Evolutionary conservation across 73 alveolate species (phyloP).

Genomic region (Paramecium pentaurelia): DNA sequence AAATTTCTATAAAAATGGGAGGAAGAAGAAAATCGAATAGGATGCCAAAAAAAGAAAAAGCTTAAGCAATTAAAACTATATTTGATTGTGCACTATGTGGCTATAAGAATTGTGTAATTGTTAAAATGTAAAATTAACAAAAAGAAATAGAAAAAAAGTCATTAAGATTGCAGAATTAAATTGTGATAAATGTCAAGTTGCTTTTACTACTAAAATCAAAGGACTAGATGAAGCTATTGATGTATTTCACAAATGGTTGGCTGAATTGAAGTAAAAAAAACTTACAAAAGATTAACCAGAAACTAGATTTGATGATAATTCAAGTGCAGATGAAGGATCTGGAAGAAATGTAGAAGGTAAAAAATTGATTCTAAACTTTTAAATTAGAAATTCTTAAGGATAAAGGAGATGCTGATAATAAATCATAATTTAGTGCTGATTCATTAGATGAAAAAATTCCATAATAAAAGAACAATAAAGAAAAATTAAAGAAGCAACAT

Average conservation of each 20-base stretch:
- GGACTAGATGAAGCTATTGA: conserved; percentile 49
- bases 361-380: too few species aligned
- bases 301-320: conserved; percentile 4
- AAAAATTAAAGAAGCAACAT: not conserved
- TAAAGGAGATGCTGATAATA: not conserved
- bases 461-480: not conserved
- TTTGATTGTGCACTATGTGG: conserved; percentile 48
- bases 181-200: not conserved
- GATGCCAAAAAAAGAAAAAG: conserved; percentile 27
- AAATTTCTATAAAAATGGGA: not conserved
- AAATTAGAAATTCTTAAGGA: not conserved
- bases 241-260: conserved; percentile 31
- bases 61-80: not conserved
- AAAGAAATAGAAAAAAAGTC: not conserved
- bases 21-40: conserved; percentile 48
- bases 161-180: not conserved
- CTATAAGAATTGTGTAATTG: conserved; percentile 26
- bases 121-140: not conserved
- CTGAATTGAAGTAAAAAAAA: not conserved
- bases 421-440: conserved; percentile 15
- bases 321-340: not conserved
- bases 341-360: conserved; percentile 12
- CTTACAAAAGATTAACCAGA: not conserved
- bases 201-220: not conserved
- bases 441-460: not conserved